phyloP scores from a whole-genome alignment of 768 basidiomycete genomes.

The Strobilomyces confusus region DNA sequence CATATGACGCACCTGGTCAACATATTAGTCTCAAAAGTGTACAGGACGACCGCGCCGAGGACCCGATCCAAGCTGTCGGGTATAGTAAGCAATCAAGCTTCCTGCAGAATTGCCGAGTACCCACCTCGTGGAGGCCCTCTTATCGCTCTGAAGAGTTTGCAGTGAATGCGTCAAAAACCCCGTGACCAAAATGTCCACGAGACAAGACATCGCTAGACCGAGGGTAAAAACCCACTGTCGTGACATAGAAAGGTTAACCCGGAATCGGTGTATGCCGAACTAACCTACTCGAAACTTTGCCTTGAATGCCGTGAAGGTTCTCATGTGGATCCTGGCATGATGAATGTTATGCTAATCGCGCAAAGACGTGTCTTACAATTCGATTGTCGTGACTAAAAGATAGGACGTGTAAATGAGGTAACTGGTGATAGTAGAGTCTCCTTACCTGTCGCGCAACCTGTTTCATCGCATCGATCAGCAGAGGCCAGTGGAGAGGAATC shows the following conservation, averaged over 20 bases:
- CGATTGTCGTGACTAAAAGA: conserved; percentile 24
- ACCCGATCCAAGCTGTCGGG: conserved; percentile 42
- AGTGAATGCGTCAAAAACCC: conserved; percentile 42
- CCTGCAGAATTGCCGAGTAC: neutral
- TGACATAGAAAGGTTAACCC: neutral
- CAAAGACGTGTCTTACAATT: conserved; percentile 23
- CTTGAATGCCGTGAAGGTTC: conserved; percentile 24
- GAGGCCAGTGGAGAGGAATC: neutral
- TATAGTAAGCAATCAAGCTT: neutral
- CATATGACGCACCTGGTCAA: conserved; percentile 38
- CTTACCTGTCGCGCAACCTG: conserved; percentile 36
- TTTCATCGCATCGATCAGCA: neutral
- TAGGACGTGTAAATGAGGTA: neutral
- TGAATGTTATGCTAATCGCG: neutral
- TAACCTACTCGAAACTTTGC: conserved; percentile 19
- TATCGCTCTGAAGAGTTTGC: conserved; percentile 35
- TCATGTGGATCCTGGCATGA: conserved; percentile 26
- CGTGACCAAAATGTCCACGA: conserved; percentile 49
- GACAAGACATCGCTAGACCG: conserved; percentile 46
- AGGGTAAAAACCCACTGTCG: conserved; percentile 48
- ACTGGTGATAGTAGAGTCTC: neutral
- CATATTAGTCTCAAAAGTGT: conserved; percentile 51
- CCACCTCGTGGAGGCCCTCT: conserved; percentile 39
- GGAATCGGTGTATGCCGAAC: neutral
- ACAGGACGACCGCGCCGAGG: conserved; percentile 45